phyloP scores from a whole-genome alignment of 768 basidiomycete genomes.

The Russula dissimulans region DNA sequence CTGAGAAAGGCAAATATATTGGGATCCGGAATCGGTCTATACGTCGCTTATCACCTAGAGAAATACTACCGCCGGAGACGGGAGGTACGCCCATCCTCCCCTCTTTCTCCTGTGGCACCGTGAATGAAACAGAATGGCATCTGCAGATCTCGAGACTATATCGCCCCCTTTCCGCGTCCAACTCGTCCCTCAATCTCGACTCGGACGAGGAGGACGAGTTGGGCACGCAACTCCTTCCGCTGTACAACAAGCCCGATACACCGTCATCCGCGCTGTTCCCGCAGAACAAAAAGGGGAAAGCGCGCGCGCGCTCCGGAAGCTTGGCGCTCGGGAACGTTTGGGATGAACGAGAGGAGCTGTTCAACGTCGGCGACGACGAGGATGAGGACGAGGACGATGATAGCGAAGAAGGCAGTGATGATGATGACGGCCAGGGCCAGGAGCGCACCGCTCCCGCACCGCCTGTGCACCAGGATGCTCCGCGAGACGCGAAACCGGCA shows the following conservation, averaged over 20 bases:
- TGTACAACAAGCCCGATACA: slow-evolving; percentile 26
- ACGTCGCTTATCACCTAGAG: slow-evolving; percentile 58
- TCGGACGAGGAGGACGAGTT: slow-evolving; percentile 44
- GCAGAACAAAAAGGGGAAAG: slow-evolving; percentile 7
- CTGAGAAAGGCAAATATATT: slow-evolving; percentile 60
- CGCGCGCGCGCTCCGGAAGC: slow-evolving; percentile 7
- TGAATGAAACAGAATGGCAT: slow-evolving; percentile 22
- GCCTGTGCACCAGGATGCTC: neutral
- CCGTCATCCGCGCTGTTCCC: slow-evolving; percentile 6
- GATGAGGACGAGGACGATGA: slow-evolving; percentile 32
- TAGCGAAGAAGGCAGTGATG: neutral
- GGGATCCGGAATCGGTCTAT: slow-evolving; percentile 63
- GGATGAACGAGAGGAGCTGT: slow-evolving; percentile 72
- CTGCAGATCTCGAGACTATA: slow-evolving; percentile 62
- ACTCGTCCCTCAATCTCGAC: slow-evolving; percentile 29
- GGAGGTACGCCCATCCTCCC: slow-evolving; percentile 41
- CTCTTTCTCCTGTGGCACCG: neutral
- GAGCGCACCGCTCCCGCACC: neutral
- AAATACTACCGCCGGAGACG: slow-evolving; percentile 67
- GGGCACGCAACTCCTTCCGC: slow-evolving; percentile 52
- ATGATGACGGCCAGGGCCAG: neutral
- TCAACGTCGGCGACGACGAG: slow-evolving; percentile 57
- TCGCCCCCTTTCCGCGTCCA: slow-evolving; percentile 51
- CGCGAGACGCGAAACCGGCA: neutral
- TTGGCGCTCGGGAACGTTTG: slow-evolving; percentile 48